Percentiles rank a stretch among this genome's conserved stretches.
Conservation (phyloP, 495 filamentous ascomycete species). For the Annulohypoxylon nitens region DNA sequence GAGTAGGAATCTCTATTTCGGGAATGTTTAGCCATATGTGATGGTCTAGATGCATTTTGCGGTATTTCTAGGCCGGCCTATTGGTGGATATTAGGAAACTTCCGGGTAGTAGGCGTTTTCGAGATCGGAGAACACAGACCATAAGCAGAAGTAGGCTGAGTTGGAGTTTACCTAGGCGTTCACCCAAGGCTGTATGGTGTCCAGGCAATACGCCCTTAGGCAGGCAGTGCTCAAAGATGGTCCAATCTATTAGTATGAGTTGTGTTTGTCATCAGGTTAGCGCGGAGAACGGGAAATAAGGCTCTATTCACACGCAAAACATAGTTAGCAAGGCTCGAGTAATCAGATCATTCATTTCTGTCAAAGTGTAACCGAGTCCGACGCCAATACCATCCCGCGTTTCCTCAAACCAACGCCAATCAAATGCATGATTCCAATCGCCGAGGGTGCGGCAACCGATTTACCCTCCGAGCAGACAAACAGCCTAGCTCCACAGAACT, state of each 20-base stretch:
- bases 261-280: background rate
- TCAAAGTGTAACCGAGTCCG: constrained; percentile 10
- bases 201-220: background rate
- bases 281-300: background rate
- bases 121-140: background rate
- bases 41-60: background rate
- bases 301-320: background rate
- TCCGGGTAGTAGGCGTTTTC: background rate
- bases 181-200: background rate
- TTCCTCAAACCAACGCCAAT: constrained; percentile 35
- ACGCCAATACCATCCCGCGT: constrained; percentile 32
- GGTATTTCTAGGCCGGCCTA: background rate
- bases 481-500: constrained; percentile 15
- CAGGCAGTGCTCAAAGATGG: background rate
- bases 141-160: background rate
- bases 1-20: background rate
- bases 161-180: background rate
- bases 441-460: constrained; percentile 3
- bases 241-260: background rate
- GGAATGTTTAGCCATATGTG: too few relatives aligned
- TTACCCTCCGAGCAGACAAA: constrained; percentile 16
- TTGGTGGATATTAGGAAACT: background rate
- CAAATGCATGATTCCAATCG: constrained; percentile 34
- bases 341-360: constrained; percentile 24
- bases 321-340: background rate